phyloP scores from a whole-genome alignment of 1,284 basidiomycete genomes.

The Papiliotrema terrestris region DNA sequence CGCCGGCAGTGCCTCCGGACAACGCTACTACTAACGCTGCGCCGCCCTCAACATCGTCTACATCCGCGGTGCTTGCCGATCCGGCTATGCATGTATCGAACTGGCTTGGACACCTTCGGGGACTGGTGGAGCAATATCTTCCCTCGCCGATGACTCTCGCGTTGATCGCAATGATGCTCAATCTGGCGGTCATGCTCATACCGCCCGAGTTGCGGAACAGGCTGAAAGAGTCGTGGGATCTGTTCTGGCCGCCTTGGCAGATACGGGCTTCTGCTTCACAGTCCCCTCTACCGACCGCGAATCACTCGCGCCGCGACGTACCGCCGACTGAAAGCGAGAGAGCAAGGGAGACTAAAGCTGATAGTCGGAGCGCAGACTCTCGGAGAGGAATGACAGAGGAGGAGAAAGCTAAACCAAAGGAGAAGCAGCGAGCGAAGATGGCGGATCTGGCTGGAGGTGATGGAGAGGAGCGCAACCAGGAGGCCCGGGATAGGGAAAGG shows the following conservation, averaged over 20 bases:
- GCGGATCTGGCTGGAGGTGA: too few species aligned
- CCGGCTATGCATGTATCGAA: background rate
- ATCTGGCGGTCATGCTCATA: slow-evolving; percentile 12
- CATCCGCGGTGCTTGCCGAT: background rate
- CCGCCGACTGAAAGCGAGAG: background rate
- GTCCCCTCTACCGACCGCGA: too few species aligned
- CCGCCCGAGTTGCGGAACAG: slow-evolving; percentile 10
- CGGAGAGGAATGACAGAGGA: background rate
- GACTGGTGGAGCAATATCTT: background rate
- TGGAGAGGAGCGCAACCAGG: too few species aligned
- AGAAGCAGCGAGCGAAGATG: background rate
- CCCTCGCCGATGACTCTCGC: slow-evolving; percentile 3
- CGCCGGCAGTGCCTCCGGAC: background rate
- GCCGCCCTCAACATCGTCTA: background rate
- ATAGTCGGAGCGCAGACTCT: background rate
- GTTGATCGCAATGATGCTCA: slow-evolving; percentile 7
- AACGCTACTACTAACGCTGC: background rate
- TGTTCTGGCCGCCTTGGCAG: slow-evolving; percentile 36
- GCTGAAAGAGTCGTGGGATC: slow-evolving; percentile 20
- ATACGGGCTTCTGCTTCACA: slow-evolving; percentile 7
- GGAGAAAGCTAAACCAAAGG: background rate
- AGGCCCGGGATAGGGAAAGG: background rate
- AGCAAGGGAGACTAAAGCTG: background rate
- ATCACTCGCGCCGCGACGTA: background rate
- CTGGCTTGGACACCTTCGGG: background rate